Evolutionary conservation across 2,329 filamentous ascomycete genomes (phyloP).

Genomic region (Penicillium sp.): DNA sequence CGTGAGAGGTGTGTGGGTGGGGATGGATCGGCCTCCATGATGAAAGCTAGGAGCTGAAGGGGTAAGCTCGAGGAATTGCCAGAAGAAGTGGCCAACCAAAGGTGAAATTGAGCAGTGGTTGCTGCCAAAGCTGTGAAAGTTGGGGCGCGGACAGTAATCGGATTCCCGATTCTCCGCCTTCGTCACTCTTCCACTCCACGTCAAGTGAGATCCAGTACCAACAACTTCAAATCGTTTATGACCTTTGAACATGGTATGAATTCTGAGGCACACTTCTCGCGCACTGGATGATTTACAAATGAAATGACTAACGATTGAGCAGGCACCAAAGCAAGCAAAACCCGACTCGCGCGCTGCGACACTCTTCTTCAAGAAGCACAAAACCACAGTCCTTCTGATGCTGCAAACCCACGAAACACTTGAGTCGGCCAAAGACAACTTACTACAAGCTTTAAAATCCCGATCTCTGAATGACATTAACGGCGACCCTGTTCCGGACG

Average conservation of each 20-base stretch:
- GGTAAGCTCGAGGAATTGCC: background rate
- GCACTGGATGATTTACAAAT: background rate
- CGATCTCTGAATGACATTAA: conserved; percentile 44
- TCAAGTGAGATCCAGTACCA: background rate
- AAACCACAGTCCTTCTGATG: conserved; percentile 70
- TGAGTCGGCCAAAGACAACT: conserved; percentile 56
- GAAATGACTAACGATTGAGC: background rate
- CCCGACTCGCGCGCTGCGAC: conserved; percentile 58
- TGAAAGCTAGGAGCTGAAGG: background rate
- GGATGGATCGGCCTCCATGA: conserved; percentile 18
- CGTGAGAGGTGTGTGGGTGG: conserved; percentile 12
- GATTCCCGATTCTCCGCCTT: conserved; percentile 21
- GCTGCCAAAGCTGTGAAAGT: conserved; percentile 13
- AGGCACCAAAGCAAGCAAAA: conserved; percentile 22
- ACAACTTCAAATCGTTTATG: background rate
- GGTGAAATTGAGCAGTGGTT: background rate
- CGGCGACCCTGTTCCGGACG: conserved; percentile 38
- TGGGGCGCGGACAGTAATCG: conserved; percentile 2
- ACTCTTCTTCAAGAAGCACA: conserved; percentile 71
- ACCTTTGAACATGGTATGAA: conserved; percentile 16
- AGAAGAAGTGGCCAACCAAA: background rate
- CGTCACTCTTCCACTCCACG: conserved; percentile 4
- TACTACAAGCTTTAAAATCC: conserved; percentile 58
- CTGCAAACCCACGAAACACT: conserved; percentile 61
- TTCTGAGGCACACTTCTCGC: too few species aligned